Evolutionary conservation across 2,329 filamentous ascomycete genomes (phyloP).

Genomic region (Penicillium capsulatum): DNA sequence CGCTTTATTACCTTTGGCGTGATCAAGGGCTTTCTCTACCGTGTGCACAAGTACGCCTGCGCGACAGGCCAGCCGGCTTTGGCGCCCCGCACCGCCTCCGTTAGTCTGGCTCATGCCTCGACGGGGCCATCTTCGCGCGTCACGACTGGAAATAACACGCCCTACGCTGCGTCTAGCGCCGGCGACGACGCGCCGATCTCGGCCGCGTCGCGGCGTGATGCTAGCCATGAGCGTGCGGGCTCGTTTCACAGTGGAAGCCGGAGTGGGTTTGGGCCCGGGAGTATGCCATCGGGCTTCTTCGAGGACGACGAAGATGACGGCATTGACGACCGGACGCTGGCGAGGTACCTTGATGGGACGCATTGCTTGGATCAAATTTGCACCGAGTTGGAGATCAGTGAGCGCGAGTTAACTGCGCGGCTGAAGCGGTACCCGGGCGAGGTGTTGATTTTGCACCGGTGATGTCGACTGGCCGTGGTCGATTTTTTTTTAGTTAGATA

Average conservation of each 20-base stretch:
- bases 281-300: slow-evolving; percentile 16
- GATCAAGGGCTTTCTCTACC: slow-evolving; percentile 90
- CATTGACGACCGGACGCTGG: slow-evolving; percentile 36
- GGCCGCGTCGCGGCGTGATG: slow-evolving; percentile 13
- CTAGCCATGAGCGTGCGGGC: slow-evolving; percentile 20
- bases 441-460: slow-evolving; percentile 47
- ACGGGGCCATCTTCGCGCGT: slow-evolving; percentile 29
- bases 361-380: slow-evolving; percentile 51
- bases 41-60: slow-evolving; percentile 86
- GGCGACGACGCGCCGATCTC: slow-evolving; percentile 18
- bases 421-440: slow-evolving; percentile 44
- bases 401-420: slow-evolving; percentile 43
- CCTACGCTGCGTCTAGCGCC: slow-evolving; percentile 24
- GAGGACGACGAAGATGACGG: slow-evolving; percentile 34
- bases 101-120: slow-evolving; percentile 10
- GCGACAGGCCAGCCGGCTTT: slow-evolving; percentile 35
- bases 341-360: slow-evolving; percentile 45
- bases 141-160: slow-evolving; percentile 31
- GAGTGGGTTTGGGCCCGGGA: slow-evolving; percentile 9
- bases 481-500: background rate
- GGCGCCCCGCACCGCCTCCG: slow-evolving; percentile 22
- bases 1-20: slow-evolving; percentile 93
- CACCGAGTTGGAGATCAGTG: slow-evolving; percentile 47
- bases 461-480: slow-evolving; percentile 14
- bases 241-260: slow-evolving; percentile 30